Base-by-base conservation (phyloP, 345 rosid species). In the Noccaea bulbosa region DNA sequence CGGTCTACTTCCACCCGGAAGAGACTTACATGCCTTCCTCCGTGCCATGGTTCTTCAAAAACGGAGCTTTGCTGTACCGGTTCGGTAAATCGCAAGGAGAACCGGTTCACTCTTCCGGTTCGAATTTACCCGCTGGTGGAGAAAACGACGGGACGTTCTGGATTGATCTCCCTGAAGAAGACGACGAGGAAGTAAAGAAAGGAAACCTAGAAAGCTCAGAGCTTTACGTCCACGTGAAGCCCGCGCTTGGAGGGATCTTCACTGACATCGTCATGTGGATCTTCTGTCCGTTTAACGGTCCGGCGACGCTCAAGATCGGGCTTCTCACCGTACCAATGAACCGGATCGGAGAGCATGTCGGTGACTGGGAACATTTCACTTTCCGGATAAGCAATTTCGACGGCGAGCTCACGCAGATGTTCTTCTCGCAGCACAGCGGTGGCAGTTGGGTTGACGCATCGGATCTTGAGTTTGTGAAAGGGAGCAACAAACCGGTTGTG, bases 351-450 rank as follows among this genome's bases (percentile, higher is more conserved):
- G 72, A 92, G 27, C 98, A 92, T 70, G 88, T 92, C 10, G 75
- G 95, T 59, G 98, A 92, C 58, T 92, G 98, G 98, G 96, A 92
- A 62, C 98, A 92, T 62, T 85, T 74, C 80, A 90, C 98, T 2
- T 86, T 90, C 67, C 80, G 96, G 12, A 66, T 92, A 44, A 80
- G 87, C 78, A 92, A 92, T 78, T 88, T 90, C 72, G 82, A 76
- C 0, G 96, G 96, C 14, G 88, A 92, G 78, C 83, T 92, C 4
- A 75, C 86, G 68, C 78, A 86, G 48, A 80, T 80, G 55, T 92
- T 75, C 80, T 92, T 82, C 84, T 92, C 98, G 3, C 82, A 90
- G 80, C 98, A 92, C 62, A 88, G 96, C 8, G 96, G 96, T 2
- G 98, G 98, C n/a, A 79, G 80, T 41, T 92, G 98, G 98, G 68